Evolutionary conservation across 495 filamentous ascomycete species (phyloP), one percentile per base, ranked within the genome.

Genomic region (Annulohypoxylon moriforme): DNA sequence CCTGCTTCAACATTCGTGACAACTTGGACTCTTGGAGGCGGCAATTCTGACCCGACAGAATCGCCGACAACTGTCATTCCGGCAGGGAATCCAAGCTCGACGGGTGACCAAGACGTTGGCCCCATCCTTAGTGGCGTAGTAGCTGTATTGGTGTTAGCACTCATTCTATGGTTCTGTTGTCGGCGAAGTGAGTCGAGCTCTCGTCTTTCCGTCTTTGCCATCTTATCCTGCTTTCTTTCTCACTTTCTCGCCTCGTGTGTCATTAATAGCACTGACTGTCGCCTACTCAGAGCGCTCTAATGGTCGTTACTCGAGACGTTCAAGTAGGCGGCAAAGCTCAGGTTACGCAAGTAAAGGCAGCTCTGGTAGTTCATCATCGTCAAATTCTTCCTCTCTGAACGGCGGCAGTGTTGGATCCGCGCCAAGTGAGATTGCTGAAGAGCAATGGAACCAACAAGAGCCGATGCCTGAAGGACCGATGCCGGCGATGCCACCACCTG

Each of bases 21-120:
- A 14, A 67, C 66, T 0, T 73, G 66, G 71, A 73, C 71, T 33
- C 34, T 73, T 1, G 71, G 71, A 0, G 71, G 64, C n/a, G 44
- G 66, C 14, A 40, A 44, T 8, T 63, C 61, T 22, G 50, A 59
- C 29, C 33, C 71, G 36, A 69, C 71, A 2, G 57, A 63, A n/a
- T 42, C 66, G 16, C 61, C 66, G 9, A 50, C 47, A 47, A 69
- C 57, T 16, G 66, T 66, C 13, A 57, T 53, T 29, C 71, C 71
- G 3, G 71, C 61, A n/a, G 25, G 49, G 20, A 47, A 31, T 40
- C 29, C 61, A 16, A 27, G 20, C 16, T 27, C 64, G 3, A 18
- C 46, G 7, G 42, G 31, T 8, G 24, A 47, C 40, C 47, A 65
- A 46, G 68, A 58, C 18, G 65, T 73, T 5, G 70, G 70, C 2